Conservation (phyloP, 1,284 basidiomycete genomes). For the Fomitopsis palustris region DNA sequence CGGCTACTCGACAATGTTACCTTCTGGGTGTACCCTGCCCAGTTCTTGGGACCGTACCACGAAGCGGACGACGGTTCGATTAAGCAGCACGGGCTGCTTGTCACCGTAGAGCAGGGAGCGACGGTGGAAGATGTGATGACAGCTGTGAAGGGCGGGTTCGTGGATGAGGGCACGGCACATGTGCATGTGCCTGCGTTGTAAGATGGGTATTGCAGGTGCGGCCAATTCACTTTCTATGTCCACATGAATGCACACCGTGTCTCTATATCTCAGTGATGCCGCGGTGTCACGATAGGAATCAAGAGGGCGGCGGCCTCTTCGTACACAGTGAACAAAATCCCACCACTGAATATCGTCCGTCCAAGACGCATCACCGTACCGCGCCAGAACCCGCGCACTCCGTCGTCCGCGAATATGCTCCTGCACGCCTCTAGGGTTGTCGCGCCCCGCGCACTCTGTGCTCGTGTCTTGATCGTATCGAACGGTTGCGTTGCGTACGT, state of each 20-base stretch:
- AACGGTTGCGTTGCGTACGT: background rate
- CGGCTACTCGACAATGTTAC: background rate
- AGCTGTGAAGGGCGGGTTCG: background rate
- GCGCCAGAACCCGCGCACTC: background rate
- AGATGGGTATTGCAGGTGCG: background rate
- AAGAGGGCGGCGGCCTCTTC: background rate
- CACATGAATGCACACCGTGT: background rate
- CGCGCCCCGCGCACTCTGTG: background rate
- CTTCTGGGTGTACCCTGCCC: constrained; percentile 3
- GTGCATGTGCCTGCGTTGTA: constrained; percentile 1
- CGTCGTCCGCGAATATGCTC: background rate
- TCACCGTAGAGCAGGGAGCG: constrained; percentile 3
- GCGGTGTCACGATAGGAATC: background rate
- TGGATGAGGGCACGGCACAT: background rate
- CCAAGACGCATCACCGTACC: background rate
- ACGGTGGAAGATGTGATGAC: background rate
- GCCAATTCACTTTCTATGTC: too few relatives aligned
- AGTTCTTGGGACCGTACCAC: background rate
- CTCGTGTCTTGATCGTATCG: background rate
- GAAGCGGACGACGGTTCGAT: background rate
- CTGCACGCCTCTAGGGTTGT: background rate
- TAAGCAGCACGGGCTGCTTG: constrained; percentile 2
- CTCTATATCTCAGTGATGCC: background rate
- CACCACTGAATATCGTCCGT: background rate
- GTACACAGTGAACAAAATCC: constrained; percentile 1